Conservation (phyloP, 2,329 filamentous ascomycete species). For the Paracamarosporium sp. region DNA sequence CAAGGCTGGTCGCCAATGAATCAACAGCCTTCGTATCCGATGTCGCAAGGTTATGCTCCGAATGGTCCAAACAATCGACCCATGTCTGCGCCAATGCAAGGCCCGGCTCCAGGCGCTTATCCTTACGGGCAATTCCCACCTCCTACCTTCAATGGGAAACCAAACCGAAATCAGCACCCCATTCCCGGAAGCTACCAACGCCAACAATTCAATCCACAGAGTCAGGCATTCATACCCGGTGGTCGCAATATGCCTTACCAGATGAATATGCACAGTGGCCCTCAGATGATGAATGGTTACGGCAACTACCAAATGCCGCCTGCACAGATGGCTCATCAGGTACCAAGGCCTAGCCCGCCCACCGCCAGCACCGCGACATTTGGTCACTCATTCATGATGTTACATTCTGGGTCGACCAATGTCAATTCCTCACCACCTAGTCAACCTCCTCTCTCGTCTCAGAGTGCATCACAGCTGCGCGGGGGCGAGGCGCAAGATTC, state of each 20-base stretch:
- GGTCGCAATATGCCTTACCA: slow-evolving; percentile 47
- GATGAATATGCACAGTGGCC: slow-evolving; percentile 39
- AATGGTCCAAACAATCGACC: slow-evolving; percentile 38
- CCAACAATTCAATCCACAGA: slow-evolving; percentile 92
- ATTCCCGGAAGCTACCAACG: slow-evolving; percentile 84
- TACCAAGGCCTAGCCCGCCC: slow-evolving; percentile 38
- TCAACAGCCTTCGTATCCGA: slow-evolving; percentile 36
- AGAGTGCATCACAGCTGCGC: slow-evolving; percentile 13
- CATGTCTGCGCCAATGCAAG: slow-evolving; percentile 44
- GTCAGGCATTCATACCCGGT: slow-evolving; percentile 84
- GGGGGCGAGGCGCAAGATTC: slow-evolving; percentile 15
- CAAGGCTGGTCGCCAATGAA: slow-evolving; percentile 41
- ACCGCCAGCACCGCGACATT: slow-evolving; percentile 33
- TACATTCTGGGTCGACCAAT: slow-evolving; percentile 19
- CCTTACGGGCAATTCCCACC: slow-evolving; percentile 79
- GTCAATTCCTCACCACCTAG: slow-evolving; percentile 17
- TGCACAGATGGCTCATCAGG: slow-evolving; percentile 29
- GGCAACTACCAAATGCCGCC: slow-evolving; percentile 32
- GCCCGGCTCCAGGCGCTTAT: slow-evolving; percentile 61
- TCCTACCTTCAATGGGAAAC: slow-evolving; percentile 62
- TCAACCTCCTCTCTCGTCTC: slow-evolving; percentile 25
- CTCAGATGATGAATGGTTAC: slow-evolving; percentile 42
- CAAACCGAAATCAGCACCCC: slow-evolving; percentile 80
- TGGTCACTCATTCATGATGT: slow-evolving; percentile 36
- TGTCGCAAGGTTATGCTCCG: slow-evolving; percentile 32